Evolutionary conservation across 106 monocot species (phyloP).

Genomic region (Allium fistulosum): DNA sequence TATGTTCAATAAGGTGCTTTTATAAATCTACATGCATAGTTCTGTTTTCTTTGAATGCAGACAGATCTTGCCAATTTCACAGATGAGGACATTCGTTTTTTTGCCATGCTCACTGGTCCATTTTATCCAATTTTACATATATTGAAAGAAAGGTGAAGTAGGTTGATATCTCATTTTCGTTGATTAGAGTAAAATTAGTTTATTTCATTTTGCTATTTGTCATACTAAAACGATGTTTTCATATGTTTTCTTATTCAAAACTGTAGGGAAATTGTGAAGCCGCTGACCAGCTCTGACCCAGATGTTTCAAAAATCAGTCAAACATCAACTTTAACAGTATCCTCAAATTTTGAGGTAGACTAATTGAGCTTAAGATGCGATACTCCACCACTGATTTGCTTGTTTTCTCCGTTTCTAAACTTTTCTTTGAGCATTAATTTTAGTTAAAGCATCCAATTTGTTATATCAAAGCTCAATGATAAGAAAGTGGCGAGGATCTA

Average conservation of each 20-base stretch:
- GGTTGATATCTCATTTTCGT: background rate
- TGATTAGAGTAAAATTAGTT: background rate
- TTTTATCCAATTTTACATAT: slow-evolving; percentile 78
- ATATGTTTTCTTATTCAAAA: slow-evolving; percentile 8
- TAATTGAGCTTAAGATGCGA: background rate
- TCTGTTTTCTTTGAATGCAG: slow-evolving; percentile 27
- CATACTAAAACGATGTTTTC: background rate
- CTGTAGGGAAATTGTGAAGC: slow-evolving; percentile 56
- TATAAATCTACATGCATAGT: background rate
- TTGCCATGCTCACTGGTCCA: slow-evolving; percentile 97
- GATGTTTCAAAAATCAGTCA: slow-evolving; percentile 47
- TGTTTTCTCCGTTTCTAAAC: background rate
- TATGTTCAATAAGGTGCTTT: background rate
- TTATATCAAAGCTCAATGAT: no score
- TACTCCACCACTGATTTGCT: background rate
- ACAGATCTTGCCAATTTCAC: slow-evolving; percentile 62
- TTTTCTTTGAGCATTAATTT: background rate
- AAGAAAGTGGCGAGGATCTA: no score
- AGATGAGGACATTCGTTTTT: slow-evolving; percentile 59
- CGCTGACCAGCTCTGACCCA: slow-evolving; percentile 31
- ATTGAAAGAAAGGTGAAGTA: slow-evolving; percentile 70
- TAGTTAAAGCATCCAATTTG: no score
- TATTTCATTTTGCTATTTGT: background rate
- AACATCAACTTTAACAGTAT: slow-evolving; percentile 50
- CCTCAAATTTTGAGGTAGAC: slow-evolving; percentile 91